Evolutionary conservation across 148 eudicot genomes (phyloP).

Genomic region (Linanthus parryae): DNA sequence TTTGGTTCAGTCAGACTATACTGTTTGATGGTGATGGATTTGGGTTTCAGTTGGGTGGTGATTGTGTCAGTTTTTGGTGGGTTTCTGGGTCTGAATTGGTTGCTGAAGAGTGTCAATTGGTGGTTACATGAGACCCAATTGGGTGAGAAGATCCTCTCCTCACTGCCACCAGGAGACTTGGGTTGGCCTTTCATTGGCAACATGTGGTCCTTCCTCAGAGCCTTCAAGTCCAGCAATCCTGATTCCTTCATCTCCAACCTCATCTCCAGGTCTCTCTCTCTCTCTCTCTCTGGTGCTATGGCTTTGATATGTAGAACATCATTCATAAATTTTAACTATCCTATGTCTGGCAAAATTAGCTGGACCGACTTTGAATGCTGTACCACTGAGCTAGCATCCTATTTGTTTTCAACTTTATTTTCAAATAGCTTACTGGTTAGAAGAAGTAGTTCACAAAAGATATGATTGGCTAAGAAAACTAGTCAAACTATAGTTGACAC

Average conservation of each 20-base stretch:
- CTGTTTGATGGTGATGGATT: too few relatives aligned
- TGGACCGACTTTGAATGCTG: too few relatives aligned
- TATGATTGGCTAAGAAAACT: too few relatives aligned
- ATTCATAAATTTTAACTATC: too few relatives aligned
- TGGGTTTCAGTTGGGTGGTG: slow-evolving; percentile 1
- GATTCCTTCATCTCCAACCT: slow-evolving; percentile 59
- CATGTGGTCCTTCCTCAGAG: slow-evolving; percentile 79
- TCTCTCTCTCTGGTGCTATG: slow-evolving; percentile 13
- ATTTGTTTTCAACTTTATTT: too few relatives aligned
- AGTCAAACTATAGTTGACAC: too few relatives aligned
- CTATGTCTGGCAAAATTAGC: too few relatives aligned
- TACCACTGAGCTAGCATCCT: too few relatives aligned
- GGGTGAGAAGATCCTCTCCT: slow-evolving; percentile 36
- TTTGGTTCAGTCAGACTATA: too few relatives aligned
- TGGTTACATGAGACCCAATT: slow-evolving; percentile 51
- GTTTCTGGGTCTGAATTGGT: slow-evolving; percentile 17
- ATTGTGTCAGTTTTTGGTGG: slow-evolving; percentile 9
- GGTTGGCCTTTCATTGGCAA: slow-evolving; percentile 88
- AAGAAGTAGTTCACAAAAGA: too few relatives aligned
- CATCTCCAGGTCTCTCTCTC: slow-evolving; percentile 34
- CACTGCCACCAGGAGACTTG: slow-evolving; percentile 74
- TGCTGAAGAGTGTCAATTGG: slow-evolving; percentile 32
- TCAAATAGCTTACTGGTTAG: too few relatives aligned
- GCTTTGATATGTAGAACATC: too few relatives aligned
- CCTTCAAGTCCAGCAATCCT: slow-evolving; percentile 76